Base-by-base conservation (phyloP, 305 asterid genomes). In the Fraxinus greggii region DNA sequence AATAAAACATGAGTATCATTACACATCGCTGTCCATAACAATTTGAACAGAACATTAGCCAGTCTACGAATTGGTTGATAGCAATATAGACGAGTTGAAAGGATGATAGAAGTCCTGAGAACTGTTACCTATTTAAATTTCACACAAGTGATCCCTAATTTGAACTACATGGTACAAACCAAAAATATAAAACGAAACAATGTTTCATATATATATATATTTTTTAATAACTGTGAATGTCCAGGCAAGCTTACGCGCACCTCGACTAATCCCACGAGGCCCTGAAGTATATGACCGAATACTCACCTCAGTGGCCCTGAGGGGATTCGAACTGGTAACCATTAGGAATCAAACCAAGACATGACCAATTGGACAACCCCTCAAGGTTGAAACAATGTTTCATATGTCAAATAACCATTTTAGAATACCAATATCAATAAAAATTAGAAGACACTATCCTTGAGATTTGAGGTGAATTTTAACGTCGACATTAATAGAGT, bases 1-100 rank as follows among this genome's bases (percentile, higher is more conserved):
- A 81, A 61, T 21, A 79, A 83, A 77, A 82, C 72, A 12, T 78
- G 13, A 38, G n/a, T 48, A 72, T 36, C 72, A 45, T 12, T 48
- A 67, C 28, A 26, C 54, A 79, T 13, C 70, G 29, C 59, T 72
- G 59, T n/a, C 54, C 63, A 45, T 19, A 56, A 42, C 33, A 79
- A 80, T 32, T 48, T 32, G 12, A 73, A 26, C 21, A 75, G 35
- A 69, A 77, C 51, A 45, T 76, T 76, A 31, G 77, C 72, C 79
- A 79, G 31, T 80, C 15, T 21, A 70, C 17, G 40, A 40, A 80
- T 51, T 24, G 77, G 69, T 19, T 24, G 77, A 73, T 59, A 67
- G 61, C 79, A 75, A 17, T 35, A 40, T 21, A 70, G 28, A 72
- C 48, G 31, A 77, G 21, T 59, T 80, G 81, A 72, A 75, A 48